These are phyloP conservation scores for Rhodotorula diobovata DNA, from an alignment of 768 basidiomycete genomes.

Conservation along the genomic window DNA sequence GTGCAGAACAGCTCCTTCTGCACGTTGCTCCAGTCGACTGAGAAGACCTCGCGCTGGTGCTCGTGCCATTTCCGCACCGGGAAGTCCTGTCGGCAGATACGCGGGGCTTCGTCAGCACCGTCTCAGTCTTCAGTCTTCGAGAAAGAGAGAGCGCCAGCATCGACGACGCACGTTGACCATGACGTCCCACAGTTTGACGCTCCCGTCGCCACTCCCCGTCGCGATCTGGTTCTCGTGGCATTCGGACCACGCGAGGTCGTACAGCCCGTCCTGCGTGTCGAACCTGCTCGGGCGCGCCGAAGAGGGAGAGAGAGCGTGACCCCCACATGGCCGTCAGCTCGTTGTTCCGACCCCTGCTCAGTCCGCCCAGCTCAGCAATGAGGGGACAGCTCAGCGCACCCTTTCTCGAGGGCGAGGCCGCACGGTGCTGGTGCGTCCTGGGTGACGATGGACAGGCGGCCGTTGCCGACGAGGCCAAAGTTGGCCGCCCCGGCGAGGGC, in stretches of 20 bases:
- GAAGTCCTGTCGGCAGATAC: constrained; percentile 59
- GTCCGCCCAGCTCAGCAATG: not conserved
- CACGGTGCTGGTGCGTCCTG: constrained; percentile 21
- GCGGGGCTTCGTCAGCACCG: not conserved
- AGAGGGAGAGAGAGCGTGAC: not conserved
- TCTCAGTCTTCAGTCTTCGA: not conserved
- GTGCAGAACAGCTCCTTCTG: constrained; percentile 82
- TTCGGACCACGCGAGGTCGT: constrained; percentile 93
- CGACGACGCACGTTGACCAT: constrained; percentile 66
- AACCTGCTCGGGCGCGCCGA: constrained; percentile 54
- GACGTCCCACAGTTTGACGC: constrained; percentile 83
- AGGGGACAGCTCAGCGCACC: constrained; percentile 29
- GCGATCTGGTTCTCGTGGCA: constrained; percentile 88
- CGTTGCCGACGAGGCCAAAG: constrained; percentile 93
- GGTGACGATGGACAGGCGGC: constrained; percentile 59
- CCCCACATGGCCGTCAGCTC: not conserved
- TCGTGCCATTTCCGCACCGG: constrained; percentile 92
- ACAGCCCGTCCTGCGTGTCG: constrained; percentile 83
- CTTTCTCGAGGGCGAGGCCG: constrained; percentile 42
- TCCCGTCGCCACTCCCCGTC: constrained; percentile 83
- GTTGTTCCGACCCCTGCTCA: not conserved
- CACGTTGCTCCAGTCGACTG: constrained; percentile 91
- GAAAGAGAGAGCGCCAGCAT: not conserved
- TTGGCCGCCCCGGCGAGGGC: constrained; percentile 51
- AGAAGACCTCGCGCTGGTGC: constrained; percentile 86